Evolutionary conservation across 352 stramenopile genomes (phyloP).

Genomic region (Pythium coloratum): DNA sequence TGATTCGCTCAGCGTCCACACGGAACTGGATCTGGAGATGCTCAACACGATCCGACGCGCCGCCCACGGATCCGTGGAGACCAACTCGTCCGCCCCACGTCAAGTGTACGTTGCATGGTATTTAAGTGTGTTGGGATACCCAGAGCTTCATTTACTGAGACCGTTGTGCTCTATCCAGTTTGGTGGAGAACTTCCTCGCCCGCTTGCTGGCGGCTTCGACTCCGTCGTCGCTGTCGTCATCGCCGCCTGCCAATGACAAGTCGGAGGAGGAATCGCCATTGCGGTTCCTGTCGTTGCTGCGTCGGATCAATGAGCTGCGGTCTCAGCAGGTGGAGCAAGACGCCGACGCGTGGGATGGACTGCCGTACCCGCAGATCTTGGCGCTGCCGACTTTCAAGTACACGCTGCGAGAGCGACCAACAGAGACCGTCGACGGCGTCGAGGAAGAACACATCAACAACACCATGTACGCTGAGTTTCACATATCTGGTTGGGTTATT

Average conservation of each 20-base stretch:
- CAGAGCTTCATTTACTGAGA: not conserved
- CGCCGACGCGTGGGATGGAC: conserved; percentile 63
- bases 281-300: conserved; percentile 72
- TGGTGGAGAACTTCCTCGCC: conserved; percentile 33
- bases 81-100: conserved; percentile 3
- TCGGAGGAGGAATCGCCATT: conserved; percentile 38
- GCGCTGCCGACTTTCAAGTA: conserved; percentile 81
- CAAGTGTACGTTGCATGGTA: conserved; percentile 16
- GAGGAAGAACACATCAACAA: conserved; percentile 59
- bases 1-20: conserved; percentile 31
- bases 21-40: conserved; percentile 65
- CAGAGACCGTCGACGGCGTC: conserved; percentile 19
- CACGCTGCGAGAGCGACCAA: conserved; percentile 37
- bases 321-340: conserved; percentile 66
- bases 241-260: conserved; percentile 23
- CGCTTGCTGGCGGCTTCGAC: conserved; percentile 19
- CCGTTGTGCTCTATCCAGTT: not conserved
- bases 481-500: not conserved
- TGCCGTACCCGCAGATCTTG: conserved; percentile 84
- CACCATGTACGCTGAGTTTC: conserved; percentile 34
- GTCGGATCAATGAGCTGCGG: conserved; percentile 82
- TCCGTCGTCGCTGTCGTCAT: conserved; percentile 28
- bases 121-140: too few relatives aligned
- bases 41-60: conserved; percentile 52
- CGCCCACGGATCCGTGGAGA: not conserved